Base-by-base conservation (phyloP, 257 asterid genomes). In the Rauvolfia tetraphylla region DNA sequence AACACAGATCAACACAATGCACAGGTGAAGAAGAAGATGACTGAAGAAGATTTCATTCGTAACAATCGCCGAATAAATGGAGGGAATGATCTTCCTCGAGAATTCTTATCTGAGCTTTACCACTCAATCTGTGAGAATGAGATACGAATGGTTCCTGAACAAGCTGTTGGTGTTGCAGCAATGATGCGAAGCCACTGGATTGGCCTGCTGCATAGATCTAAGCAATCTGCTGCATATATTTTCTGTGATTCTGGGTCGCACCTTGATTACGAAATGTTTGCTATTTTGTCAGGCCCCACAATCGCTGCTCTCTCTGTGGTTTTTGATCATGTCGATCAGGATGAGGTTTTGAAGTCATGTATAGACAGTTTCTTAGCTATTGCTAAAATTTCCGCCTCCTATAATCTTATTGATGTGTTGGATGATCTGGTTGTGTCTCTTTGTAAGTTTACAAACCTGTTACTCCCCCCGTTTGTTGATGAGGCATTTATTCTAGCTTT, bases 1-100 rank as follows among this genome's bases (percentile, higher is more conserved):
- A 94, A 94, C 85, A 94, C 98, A 5, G 98, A 94, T 81, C 98
- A 87, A 74, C 98, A 94, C 80, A 94, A 89, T 66, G 74, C 92
- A 67, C 98, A 94, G 90, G 98, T 94, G 82, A 94, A 90, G 87
- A 92, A 89, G 89, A 94, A 90, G 90, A 94, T 94, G 98, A 94
- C 87, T 4, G 96, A 90, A 86, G 98, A 89, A 67, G 98, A 94
- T 84, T 94, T 94, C 83, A 88, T 94, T 78, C 90, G 96, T 53
- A 94, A 94, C 81, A 92, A 90, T 82, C 88, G 98, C 31, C 87
- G 88, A 81, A 94, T 94, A 75, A 94, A 94, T 67, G 97, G 95
- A 75, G 98, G 98, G 51, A 84, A 82, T 76, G 98, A 94, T 86
- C 97, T 94, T 22, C 97, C 98, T 75, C 90, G 96, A 73, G 97